Evolutionary conservation across 768 basidiomycete species (phyloP).

Genomic region (Auricularia sp.): DNA sequence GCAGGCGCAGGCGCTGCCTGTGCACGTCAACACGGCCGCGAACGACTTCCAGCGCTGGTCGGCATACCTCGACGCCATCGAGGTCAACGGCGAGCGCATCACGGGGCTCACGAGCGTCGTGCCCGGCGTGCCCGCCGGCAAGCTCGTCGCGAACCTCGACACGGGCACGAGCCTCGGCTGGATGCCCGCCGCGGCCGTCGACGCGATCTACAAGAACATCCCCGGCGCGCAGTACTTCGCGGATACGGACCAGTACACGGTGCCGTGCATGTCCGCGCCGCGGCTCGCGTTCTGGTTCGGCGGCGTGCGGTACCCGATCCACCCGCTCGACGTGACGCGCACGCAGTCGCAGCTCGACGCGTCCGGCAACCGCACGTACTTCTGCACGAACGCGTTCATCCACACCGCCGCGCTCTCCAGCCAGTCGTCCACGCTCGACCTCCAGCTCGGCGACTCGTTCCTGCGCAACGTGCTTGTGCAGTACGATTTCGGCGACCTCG

Average conservation of each 20-base stretch:
- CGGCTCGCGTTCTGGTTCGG: slow-evolving; percentile 66
- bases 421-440: not conserved
- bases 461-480: not conserved
- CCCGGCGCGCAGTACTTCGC: slow-evolving; percentile 59
- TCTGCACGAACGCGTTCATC: slow-evolving; percentile 2
- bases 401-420: not conserved
- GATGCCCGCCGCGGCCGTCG: slow-evolving; percentile 17
- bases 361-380: slow-evolving; percentile 28
- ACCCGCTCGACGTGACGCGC: slow-evolving; percentile 62
- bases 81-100: slow-evolving; percentile 5
- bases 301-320: slow-evolving; percentile 56
- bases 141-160: slow-evolving; percentile 20
- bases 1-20: slow-evolving; percentile 14
- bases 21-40: not conserved
- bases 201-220: slow-evolving; percentile 69
- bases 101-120: slow-evolving; percentile 1
- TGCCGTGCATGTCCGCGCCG: slow-evolving; percentile 66
- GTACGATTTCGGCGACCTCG: not conserved
- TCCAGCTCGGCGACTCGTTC: not conserved
- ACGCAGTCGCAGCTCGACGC: slow-evolving; percentile 41
- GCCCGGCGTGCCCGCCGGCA: not conserved
- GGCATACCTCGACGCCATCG: slow-evolving; percentile 3
- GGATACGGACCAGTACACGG: slow-evolving; percentile 49
- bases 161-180: slow-evolving; percentile 22
- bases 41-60: slow-evolving; percentile 4